Conservation (phyloP, 2,329 filamentous ascomycete genomes). For the Emergomyces orientalis region DNA sequence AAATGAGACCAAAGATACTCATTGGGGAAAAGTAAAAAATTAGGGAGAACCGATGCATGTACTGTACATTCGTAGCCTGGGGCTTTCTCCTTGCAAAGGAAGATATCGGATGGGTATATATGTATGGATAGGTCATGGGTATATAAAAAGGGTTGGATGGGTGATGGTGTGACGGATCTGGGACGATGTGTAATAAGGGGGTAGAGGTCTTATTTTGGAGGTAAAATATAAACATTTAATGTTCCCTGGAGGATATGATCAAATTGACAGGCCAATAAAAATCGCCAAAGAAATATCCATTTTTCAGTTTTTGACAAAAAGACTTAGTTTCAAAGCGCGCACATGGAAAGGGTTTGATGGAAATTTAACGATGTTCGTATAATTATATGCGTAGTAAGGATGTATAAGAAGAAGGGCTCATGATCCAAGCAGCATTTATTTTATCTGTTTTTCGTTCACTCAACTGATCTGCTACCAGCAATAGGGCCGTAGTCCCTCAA, state of each 20-base stretch:
- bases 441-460: not conserved
- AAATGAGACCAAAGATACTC: too few relatives aligned
- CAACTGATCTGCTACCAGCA: not conserved
- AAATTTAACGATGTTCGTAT: not conserved
- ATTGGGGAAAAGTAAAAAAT: too few relatives aligned
- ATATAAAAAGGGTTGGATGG: not conserved
- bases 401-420: not conserved
- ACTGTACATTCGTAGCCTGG: not conserved
- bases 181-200: not conserved
- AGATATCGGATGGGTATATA: not conserved
- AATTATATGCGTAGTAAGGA: not conserved
- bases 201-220: not conserved
- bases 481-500: not conserved
- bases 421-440: not conserved
- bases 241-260: not conserved
- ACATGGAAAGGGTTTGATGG: too few relatives aligned
- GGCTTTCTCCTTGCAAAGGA: not conserved
- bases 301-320: too few relatives aligned
- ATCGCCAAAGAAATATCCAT: too few relatives aligned
- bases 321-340: too few relatives aligned
- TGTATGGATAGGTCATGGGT: not conserved
- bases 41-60: not conserved
- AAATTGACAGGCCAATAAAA: too few relatives aligned
- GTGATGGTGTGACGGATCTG: not conserved
- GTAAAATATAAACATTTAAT: not conserved